Conservation (phyloP, 768 basidiomycete species). For the Pulveroboletus ravenelii region DNA sequence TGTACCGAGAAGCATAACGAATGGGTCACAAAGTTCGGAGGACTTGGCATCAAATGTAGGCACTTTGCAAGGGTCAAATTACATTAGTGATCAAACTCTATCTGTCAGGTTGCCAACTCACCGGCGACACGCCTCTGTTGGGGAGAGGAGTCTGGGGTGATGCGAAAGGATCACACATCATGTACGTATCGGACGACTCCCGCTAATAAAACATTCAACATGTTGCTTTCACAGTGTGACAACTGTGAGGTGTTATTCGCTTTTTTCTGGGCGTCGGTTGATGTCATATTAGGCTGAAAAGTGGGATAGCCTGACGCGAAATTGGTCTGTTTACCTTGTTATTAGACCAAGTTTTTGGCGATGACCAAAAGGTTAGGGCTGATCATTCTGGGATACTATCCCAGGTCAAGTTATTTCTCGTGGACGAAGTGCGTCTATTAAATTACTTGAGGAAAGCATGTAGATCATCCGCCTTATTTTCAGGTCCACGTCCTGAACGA, state of each 20-base stretch:
- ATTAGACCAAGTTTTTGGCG: not conserved
- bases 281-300: conserved; percentile 71
- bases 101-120: conserved; percentile 74
- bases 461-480: not conserved
- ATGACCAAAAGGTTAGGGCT: conserved; percentile 37
- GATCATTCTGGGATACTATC: conserved; percentile 64
- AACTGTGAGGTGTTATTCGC: conserved; percentile 46
- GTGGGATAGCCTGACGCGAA: conserved; percentile 91
- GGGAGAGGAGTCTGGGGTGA: conserved; percentile 68
- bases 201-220: conserved; percentile 1
- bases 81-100: not conserved
- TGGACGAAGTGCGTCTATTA: conserved; percentile 68
- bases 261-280: not conserved
- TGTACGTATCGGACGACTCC: conserved; percentile 44
- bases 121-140: conserved; percentile 78
- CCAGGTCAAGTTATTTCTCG: conserved; percentile 73
- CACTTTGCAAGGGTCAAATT: not conserved
- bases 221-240: conserved; percentile 50
- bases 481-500: conserved; percentile 94
- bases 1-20: conserved; percentile 82
- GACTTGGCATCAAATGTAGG: conserved; percentile 72
- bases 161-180: conserved; percentile 71
- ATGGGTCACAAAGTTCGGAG: conserved; percentile 78
- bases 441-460: not conserved
- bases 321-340: conserved; percentile 58